Conservation (phyloP, 805 yeast species). For the Kluyveromyces starmeri region DNA sequence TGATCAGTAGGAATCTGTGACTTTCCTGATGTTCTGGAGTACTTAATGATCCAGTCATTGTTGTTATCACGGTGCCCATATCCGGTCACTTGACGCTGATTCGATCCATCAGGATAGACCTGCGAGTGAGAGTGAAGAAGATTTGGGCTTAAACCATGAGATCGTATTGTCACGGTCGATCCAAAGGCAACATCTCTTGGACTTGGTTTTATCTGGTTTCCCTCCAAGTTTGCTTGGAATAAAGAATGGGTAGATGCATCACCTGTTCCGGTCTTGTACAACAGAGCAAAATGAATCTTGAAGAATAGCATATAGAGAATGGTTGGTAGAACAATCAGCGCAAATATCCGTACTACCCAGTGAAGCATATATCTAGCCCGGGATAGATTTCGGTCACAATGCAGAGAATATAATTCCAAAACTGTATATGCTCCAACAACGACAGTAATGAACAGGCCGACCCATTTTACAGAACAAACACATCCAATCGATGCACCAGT, state of each 20-base stretch:
- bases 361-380: constrained; percentile 40
- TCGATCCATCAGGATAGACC: constrained; percentile 65
- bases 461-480: constrained; percentile 82
- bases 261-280: constrained; percentile 82
- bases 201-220: constrained; percentile 54
- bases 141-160: constrained; percentile 70
- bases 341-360: constrained; percentile 61
- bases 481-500: constrained; percentile 71
- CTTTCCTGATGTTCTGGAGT: constrained; percentile 32
- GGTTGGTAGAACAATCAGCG: constrained; percentile 66
- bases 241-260: constrained; percentile 85
- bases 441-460: constrained; percentile 60
- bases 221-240: constrained; percentile 77
- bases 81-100: constrained; percentile 72
- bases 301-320: constrained; percentile 62
- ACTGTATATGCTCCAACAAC: constrained; percentile 52
- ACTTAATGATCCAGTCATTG: constrained; percentile 59
- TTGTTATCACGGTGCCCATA: constrained; percentile 68
- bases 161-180: constrained; percentile 36
- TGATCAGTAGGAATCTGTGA: constrained; percentile 25
- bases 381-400: constrained; percentile 26
- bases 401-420: constrained; percentile 41
- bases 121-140: constrained; percentile 70
- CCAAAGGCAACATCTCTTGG: constrained; percentile 61
- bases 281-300: constrained; percentile 68